Evolutionary conservation across 208 protist species (phyloP).

Genomic region (Phytomonas sp.): DNA sequence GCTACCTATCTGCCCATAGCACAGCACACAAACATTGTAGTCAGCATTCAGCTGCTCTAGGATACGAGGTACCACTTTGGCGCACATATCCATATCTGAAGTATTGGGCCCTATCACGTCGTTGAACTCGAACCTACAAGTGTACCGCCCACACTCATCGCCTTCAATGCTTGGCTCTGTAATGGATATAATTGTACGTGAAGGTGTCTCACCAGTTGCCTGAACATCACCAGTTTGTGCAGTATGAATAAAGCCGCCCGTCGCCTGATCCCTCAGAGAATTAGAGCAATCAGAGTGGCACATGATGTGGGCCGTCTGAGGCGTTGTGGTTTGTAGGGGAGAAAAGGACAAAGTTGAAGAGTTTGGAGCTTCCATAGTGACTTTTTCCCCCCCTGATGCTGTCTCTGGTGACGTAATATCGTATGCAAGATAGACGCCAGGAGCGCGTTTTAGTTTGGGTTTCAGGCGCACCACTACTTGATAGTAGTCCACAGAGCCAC

Average conservation of each 20-base stretch:
- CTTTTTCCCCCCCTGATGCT: not conserved
- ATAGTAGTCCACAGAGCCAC: not conserved
- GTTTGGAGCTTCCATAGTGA: not conserved
- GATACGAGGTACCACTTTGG: constrained; percentile 38
- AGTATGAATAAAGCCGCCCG: not conserved
- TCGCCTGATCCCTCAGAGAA: not conserved
- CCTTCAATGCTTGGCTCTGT: not conserved
- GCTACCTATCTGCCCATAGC: constrained; percentile 85
- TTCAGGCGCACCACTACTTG: not conserved
- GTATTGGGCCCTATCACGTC: constrained; percentile 39
- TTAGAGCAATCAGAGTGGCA: not conserved
- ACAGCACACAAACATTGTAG: constrained; percentile 81
- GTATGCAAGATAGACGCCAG: not conserved
- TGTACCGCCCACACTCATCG: not conserved
- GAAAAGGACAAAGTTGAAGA: not conserved
- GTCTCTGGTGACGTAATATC: not conserved
- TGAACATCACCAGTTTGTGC: not conserved
- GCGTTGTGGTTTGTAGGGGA: not conserved
- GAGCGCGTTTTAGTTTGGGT: not conserved
- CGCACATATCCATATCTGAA: constrained; percentile 44
- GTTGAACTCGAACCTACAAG: constrained; percentile 44
- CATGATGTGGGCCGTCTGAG: not conserved
- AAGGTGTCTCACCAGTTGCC: not conserved
- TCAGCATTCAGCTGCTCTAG: constrained; percentile 42
- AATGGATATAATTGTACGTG: not conserved